Evolutionary conservation across 2,329 filamentous ascomycete genomes (phyloP).

Genomic region (Neonectria sp.): DNA sequence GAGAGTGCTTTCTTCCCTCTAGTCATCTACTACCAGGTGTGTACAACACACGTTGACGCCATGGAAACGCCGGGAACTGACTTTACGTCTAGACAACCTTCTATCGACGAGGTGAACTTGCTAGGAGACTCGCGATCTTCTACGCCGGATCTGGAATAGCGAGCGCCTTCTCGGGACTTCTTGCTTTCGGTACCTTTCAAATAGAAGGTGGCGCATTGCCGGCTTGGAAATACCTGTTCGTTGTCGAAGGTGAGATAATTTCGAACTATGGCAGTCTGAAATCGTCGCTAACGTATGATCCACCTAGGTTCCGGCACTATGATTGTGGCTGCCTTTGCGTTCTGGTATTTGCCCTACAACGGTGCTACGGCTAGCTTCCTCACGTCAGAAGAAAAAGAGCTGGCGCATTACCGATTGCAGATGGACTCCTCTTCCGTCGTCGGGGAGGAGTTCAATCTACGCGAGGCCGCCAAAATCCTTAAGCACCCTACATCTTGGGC

Average conservation of each 20-base stretch:
- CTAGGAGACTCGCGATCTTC: conserved; percentile 72
- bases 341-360: conserved; percentile 77
- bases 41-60: neutral
- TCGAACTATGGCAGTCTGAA: neutral
- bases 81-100: conserved; percentile 59
- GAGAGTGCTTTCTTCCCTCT: conserved; percentile 71
- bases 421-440: conserved; percentile 79
- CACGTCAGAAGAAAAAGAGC: conserved; percentile 73
- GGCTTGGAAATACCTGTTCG: conserved; percentile 66
- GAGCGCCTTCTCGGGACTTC: conserved; percentile 66
- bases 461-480: conserved; percentile 68
- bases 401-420: conserved; percentile 82
- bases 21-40: conserved; percentile 63
- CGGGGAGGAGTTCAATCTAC: conserved; percentile 66
- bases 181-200: conserved; percentile 65
- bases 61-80: neutral
- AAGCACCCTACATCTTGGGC: conserved; percentile 63
- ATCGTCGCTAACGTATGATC: neutral
- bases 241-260: conserved; percentile 64
- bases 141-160: conserved; percentile 84
- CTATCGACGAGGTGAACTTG: conserved; percentile 63
- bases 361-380: conserved; percentile 77
- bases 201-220: conserved; percentile 56
- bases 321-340: conserved; percentile 74
- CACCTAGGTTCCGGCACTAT: conserved; percentile 64